phyloP scores from a whole-genome alignment of 768 basidiomycete genomes.

The Dentipellis fragilis region DNA sequence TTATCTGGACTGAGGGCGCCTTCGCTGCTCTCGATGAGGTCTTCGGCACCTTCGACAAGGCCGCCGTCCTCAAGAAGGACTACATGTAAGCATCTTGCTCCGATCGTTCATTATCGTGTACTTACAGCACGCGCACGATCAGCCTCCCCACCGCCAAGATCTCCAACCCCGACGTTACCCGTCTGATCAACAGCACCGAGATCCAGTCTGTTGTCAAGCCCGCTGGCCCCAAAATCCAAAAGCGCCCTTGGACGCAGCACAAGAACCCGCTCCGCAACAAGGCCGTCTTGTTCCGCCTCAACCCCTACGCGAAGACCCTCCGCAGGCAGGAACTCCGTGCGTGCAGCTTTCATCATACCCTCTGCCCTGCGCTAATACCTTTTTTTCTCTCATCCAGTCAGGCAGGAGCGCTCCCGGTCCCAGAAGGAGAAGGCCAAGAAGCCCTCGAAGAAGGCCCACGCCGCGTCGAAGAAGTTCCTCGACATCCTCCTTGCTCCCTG shows the following conservation, averaged over 20 bases:
- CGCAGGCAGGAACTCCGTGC: constrained; percentile 80
- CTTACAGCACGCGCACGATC: constrained; percentile 1
- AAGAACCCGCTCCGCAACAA: constrained; percentile 97
- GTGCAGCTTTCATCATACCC: constrained; percentile 23
- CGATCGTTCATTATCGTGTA: background rate
- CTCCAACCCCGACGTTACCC: constrained; percentile 91
- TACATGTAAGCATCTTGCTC: constrained; percentile 48
- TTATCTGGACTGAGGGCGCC: constrained; percentile 98
- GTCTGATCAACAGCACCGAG: constrained; percentile 96
- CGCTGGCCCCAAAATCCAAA: constrained; percentile 74
- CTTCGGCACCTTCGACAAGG: constrained; percentile 90
- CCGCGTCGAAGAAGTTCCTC: constrained; percentile 79
- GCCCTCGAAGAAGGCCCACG: constrained; percentile 51
- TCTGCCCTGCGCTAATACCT: background rate
- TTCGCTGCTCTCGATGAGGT: constrained; percentile 90
- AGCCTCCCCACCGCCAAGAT: constrained; percentile 96
- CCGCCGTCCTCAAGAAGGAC: constrained; percentile 79
- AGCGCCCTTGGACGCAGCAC: constrained; percentile 97
- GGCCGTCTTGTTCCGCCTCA: constrained; percentile 90
- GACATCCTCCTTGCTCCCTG: constrained; percentile 78
- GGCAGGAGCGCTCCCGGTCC: constrained; percentile 62
- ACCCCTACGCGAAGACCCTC: constrained; percentile 95
- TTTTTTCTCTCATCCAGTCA: constrained; percentile 36
- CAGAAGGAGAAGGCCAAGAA: constrained; percentile 38
- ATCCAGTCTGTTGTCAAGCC: constrained; percentile 95